Conservation (phyloP, 352 stramenopile genomes). For the Globisporangium viniferum region DNA sequence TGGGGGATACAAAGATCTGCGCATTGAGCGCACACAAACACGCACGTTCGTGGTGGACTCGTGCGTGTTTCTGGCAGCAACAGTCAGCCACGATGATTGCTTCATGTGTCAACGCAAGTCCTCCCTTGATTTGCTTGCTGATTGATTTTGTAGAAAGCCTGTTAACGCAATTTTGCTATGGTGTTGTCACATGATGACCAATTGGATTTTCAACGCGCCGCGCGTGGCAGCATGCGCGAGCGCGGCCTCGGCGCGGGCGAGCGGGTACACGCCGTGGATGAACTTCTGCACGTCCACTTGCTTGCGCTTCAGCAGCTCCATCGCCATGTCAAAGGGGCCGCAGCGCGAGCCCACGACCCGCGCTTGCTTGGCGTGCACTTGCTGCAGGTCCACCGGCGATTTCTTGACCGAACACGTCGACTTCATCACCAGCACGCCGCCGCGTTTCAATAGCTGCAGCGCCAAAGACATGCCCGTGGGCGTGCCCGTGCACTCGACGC, state of each 20-base stretch:
- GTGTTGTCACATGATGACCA: constrained; percentile 27
- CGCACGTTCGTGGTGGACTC: not conserved
- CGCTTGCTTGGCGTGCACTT: constrained; percentile 38
- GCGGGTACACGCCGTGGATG: constrained; percentile 58
- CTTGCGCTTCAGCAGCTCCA: constrained; percentile 44
- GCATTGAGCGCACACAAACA: not conserved
- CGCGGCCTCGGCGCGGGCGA: constrained; percentile 41
- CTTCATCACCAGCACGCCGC: constrained; percentile 48
- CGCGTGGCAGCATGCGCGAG: constrained; percentile 44
- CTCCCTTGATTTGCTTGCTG: not conserved
- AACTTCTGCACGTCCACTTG: constrained; percentile 66
- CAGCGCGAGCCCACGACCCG: constrained; percentile 63
- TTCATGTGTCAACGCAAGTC: not conserved
- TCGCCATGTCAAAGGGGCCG: constrained; percentile 52
- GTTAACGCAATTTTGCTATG: not conserved
- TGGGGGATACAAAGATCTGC: not conserved
- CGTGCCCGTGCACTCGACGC: constrained; percentile 63
- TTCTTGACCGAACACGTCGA: constrained; percentile 41
- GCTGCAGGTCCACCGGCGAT: constrained; percentile 27
- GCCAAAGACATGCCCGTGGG: constrained; percentile 38
- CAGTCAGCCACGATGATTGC: not conserved
- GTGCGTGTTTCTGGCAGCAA: not conserved
- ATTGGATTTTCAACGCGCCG: constrained; percentile 62
- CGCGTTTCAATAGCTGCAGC: constrained; percentile 32
- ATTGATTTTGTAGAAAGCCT: not conserved